A percentile compares a stretch with the other conserved stretches of the same genome.
Conservation (phyloP, 352 stramenopile species). For the Phytophthora hybrid region DNA sequence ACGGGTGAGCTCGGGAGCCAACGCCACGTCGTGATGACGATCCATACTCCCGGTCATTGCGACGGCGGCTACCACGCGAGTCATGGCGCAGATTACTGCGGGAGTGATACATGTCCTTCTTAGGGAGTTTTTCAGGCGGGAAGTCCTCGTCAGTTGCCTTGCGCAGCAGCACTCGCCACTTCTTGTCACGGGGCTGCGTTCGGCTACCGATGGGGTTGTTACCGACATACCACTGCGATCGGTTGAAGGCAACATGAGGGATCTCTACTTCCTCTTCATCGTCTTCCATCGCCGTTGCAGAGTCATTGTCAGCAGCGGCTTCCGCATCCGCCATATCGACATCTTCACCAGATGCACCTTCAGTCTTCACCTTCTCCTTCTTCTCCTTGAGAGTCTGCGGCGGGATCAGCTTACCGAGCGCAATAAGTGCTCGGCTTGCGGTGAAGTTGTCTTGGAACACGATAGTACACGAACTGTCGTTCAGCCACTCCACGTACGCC, state of each 20-base stretch:
- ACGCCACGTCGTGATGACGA: constrained; percentile 37
- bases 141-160: constrained; percentile 82
- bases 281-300: constrained; percentile 36
- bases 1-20: constrained; percentile 51
- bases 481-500: constrained; percentile 90
- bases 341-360: constrained; percentile 41
- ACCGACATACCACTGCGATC: constrained; percentile 69
- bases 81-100: constrained; percentile 43
- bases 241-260: constrained; percentile 67
- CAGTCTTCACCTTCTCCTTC: constrained; percentile 30
- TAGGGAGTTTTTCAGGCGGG: constrained; percentile 76
- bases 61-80: constrained; percentile 29
- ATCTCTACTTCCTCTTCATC: constrained; percentile 44
- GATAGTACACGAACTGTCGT: constrained; percentile 86
- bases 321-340: constrained; percentile 65
- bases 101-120: constrained; percentile 72
- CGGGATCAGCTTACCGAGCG: constrained; percentile 60
- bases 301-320: constrained; percentile 21
- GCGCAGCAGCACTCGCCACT: constrained; percentile 77
- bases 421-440: constrained; percentile 66
- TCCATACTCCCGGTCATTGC: constrained; percentile 39
- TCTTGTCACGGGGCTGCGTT: constrained; percentile 59
- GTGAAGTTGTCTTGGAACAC: constrained; percentile 86
- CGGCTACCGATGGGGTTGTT: constrained; percentile 58
- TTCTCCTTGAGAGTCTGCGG: constrained; percentile 52